These are phyloP conservation scores for Diaporthe sp. DNA, from an alignment of 2,329 filamentous ascomycete genomes.

Conservation along the genomic window DNA sequence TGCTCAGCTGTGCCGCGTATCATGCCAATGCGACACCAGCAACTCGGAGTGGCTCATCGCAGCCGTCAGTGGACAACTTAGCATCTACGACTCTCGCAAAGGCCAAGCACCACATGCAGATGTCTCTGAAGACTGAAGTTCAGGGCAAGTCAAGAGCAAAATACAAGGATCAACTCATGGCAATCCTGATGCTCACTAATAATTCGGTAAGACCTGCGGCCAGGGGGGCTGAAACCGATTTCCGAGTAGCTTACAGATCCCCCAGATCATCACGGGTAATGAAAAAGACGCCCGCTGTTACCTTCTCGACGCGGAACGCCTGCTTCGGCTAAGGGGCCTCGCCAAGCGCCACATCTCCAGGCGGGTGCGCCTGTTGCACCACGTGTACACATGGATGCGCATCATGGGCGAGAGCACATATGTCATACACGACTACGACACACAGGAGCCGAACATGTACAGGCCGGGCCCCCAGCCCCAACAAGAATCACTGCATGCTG, in stretches of 20 bases:
- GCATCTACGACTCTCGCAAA: background rate
- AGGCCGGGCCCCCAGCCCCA: background rate
- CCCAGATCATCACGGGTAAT: slow-evolving; percentile 10
- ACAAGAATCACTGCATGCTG: background rate
- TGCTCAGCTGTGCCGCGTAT: slow-evolving; percentile 12
- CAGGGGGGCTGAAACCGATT: too few species aligned
- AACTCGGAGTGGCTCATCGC: background rate
- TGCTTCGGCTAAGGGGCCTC: slow-evolving; percentile 9
- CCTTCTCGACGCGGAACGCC: background rate
- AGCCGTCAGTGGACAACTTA: background rate
- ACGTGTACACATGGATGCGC: slow-evolving; percentile 12
- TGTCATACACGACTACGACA: slow-evolving; percentile 9
- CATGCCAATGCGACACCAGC: background rate
- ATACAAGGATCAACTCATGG: slow-evolving; percentile 20
- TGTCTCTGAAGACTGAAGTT: background rate
- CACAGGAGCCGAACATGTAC: background rate
- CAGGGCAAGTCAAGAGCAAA: slow-evolving; percentile 1
- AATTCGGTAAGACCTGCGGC: background rate
- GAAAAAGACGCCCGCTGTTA: slow-evolving; percentile 10
- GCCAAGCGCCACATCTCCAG: slow-evolving; percentile 10
- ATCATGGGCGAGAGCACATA: slow-evolving; percentile 23
- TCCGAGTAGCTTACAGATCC: background rate
- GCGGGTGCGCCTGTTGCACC: slow-evolving; percentile 13
- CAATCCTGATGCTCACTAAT: slow-evolving; percentile 11
- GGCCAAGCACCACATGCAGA: slow-evolving; percentile 14